Evolutionary conservation across 192 early-diverging fungal genomes (phyloP), one percentile per base, ranked within the genome.

Genomic region (Linnemannia zychae): DNA sequence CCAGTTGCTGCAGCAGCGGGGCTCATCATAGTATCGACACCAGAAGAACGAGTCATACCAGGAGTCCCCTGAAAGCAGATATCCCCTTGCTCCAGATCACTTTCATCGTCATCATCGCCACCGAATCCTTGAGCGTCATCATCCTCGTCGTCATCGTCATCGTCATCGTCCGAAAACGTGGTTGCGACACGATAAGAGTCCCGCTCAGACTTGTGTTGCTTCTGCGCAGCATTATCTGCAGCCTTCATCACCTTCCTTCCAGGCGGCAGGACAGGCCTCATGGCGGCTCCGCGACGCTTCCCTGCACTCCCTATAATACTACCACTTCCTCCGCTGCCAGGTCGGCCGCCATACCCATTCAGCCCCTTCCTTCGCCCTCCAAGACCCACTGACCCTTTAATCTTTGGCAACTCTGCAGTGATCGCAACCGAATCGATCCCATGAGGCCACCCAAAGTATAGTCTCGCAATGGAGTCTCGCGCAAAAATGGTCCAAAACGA

Each of bases 401-500:
- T 72, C 69, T 65, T 79, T 0, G 83, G 83, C 24, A 85, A 40
- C 36, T 85, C 83, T n/a, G 77, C 68, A 1, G 52, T 60, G 22
- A 85, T 48, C 15, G 33, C 47, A 34, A 79, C 15, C 1, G n/a
- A 67, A 38, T 85, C 83, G 36, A 85, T 18, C 5, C 83, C 83
- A 34, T 79, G 74, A 3, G 83, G 83, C 83, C 83, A 85, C 12
- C 77, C 83, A 73, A 85, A 85, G 18, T 85, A 85, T 1, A 85
- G 49, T 17, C 77, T 67, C 31, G 77, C 31, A 37, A 85, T 85
- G 7, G 72, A 75, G 40, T 85, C 83, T 22, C 83, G 83, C 22
- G 60, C 17, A 46, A 73, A 85, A 15, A 67, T 67, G 16, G 67
- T 74, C 83, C 83, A 85, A 38, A 85, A 85, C 22, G 78, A 37